phyloP scores from a whole-genome alignment of 768 basidiomycete species.

The Piloderma croceum region DNA sequence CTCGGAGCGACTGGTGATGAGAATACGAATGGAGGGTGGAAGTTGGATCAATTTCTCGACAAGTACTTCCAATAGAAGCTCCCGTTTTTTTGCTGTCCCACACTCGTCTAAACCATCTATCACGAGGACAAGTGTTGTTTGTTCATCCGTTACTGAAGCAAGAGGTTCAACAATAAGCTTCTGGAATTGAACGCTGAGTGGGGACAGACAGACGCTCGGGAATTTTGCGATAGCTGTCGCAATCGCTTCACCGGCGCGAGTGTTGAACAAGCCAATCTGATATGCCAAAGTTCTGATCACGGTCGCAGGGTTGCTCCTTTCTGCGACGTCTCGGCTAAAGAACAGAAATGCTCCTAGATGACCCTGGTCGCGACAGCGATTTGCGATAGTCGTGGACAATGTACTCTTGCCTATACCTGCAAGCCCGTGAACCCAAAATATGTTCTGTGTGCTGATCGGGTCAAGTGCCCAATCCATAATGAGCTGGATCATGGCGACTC shows the following conservation, averaged over 20 bases:
- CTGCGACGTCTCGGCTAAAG: slow-evolving; percentile 26
- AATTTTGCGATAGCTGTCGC: slow-evolving; percentile 18
- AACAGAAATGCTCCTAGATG: slow-evolving; percentile 32
- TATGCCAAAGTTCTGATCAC: slow-evolving; percentile 31
- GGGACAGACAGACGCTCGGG: slow-evolving; percentile 6
- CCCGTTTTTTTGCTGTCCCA: slow-evolving; percentile 15
- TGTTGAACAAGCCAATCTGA: slow-evolving; percentile 29
- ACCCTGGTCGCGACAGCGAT: slow-evolving; percentile 24
- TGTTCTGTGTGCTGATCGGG: slow-evolving; percentile 14
- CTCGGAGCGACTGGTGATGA: slow-evolving; percentile 28
- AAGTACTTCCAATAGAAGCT: slow-evolving; percentile 22
- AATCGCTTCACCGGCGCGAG: slow-evolving; percentile 23
- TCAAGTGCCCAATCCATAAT: slow-evolving; percentile 20
- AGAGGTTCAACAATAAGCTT: not conserved
- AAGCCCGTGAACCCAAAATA: slow-evolving; percentile 30
- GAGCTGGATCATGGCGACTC: slow-evolving; percentile 22
- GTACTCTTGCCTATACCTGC: slow-evolving; percentile 32
- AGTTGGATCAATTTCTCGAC: slow-evolving; percentile 17
- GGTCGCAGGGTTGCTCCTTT: slow-evolving; percentile 22
- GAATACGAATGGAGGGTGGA: slow-evolving; percentile 24
- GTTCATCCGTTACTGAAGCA: not conserved
- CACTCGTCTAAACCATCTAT: slow-evolving; percentile 31
- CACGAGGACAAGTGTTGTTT: slow-evolving; percentile 20
- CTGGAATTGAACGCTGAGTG: not conserved
- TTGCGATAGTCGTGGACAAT: slow-evolving; percentile 30